Conservation (phyloP, 1,139 yeast genomes). For the Tardiomyces depauwii region DNA sequence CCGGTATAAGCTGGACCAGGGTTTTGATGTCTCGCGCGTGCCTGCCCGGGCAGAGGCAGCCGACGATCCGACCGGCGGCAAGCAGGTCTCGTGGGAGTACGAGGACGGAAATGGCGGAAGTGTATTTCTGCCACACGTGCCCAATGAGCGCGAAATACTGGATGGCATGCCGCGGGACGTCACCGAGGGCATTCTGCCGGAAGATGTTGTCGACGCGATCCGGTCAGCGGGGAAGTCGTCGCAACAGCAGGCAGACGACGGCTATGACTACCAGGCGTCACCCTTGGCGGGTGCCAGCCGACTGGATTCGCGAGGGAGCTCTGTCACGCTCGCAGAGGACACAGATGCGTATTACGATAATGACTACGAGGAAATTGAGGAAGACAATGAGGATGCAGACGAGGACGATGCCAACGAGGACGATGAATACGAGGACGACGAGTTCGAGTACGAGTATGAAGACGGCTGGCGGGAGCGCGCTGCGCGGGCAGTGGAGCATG, state of each 20-base stretch:
- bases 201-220: not conserved
- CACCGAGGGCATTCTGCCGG: not conserved
- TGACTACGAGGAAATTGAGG: not conserved
- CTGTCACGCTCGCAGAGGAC: not conserved
- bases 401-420: too few relatives aligned
- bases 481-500: too few relatives aligned
- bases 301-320: not conserved
- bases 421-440: too few relatives aligned
- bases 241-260: not conserved
- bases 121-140: not conserved
- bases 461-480: too few relatives aligned
- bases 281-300: not conserved
- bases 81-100: not conserved
- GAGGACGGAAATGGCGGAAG: not conserved
- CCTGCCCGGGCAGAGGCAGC: not conserved
- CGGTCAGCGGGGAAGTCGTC: not conserved
- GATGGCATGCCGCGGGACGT: not conserved
- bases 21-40: not conserved
- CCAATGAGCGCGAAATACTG: not conserved
- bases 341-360: not conserved
- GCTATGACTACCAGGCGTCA: not conserved
- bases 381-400: not conserved
- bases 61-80: not conserved
- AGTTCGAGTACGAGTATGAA: too few relatives aligned
- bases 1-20: not conserved